Conservation (phyloP, 2,329 filamentous ascomycete genomes). For the Pezicula carpinea region DNA sequence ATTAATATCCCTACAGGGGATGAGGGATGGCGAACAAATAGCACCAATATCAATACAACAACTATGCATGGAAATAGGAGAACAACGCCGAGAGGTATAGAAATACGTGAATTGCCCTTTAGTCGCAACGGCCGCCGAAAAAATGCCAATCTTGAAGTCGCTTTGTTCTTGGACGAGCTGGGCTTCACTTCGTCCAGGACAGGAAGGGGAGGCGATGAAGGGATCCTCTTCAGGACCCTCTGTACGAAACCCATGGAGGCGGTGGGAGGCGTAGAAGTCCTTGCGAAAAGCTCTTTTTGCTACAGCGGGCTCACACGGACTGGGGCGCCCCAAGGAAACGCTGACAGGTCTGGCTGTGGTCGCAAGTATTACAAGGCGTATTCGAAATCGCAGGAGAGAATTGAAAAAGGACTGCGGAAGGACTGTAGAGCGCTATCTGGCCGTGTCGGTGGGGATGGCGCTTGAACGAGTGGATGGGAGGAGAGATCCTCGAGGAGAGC, state of each 20-base stretch:
- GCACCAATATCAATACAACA: slow-evolving; percentile 81
- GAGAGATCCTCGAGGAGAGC: slow-evolving; percentile 24
- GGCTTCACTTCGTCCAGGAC: slow-evolving; percentile 39
- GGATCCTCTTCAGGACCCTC: slow-evolving; percentile 46
- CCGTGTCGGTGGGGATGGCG: slow-evolving; percentile 11
- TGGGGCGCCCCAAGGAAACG: slow-evolving; percentile 8
- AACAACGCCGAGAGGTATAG: slow-evolving; percentile 87
- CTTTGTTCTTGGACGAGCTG: slow-evolving; percentile 29
- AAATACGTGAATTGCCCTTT: slow-evolving; percentile 86
- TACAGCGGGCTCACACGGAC: slow-evolving; percentile 18
- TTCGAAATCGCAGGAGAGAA: slow-evolving; percentile 20
- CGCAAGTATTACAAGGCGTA: slow-evolving; percentile 22
- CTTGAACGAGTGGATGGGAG: slow-evolving; percentile 27
- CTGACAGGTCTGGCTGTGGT: slow-evolving; percentile 5
- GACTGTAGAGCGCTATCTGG: slow-evolving; percentile 15
- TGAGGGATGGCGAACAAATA: slow-evolving; percentile 84
- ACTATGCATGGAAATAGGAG: slow-evolving; percentile 90
- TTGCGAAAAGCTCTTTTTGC: slow-evolving; percentile 17
- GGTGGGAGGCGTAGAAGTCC: slow-evolving; percentile 7
- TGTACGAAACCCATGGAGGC: slow-evolving; percentile 46
- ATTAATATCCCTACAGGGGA: slow-evolving; percentile 79
- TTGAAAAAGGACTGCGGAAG: slow-evolving; percentile 11
- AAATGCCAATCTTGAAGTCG: slow-evolving; percentile 61
- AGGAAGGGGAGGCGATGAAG: slow-evolving; percentile 38
- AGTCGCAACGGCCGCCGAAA: slow-evolving; percentile 82